A percentile compares a stretch with the other conserved stretches of the same genome.
These are phyloP conservation scores for Arthroderma sp. DNA, from an alignment of 2,329 filamentous ascomycete species.

Conservation along the genomic window DNA sequence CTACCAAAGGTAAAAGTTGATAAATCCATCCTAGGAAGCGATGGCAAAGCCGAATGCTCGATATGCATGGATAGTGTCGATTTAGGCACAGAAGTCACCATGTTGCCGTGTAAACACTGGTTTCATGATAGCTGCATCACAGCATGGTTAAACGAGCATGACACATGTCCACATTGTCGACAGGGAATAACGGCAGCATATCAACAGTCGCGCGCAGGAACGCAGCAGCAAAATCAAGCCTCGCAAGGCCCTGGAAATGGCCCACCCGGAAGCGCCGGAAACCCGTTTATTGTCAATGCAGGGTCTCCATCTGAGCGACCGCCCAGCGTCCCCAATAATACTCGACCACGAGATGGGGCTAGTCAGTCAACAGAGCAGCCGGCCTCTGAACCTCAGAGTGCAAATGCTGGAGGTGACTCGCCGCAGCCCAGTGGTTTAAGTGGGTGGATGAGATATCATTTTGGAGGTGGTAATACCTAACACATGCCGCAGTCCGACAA, in stretches of 20 bases:
- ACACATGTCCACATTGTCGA: slow-evolving; percentile 63
- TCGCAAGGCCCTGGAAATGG: not conserved
- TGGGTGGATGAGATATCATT: slow-evolving; percentile 15
- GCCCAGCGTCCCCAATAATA: not conserved
- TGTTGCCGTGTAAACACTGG: slow-evolving; percentile 83
- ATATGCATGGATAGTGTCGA: slow-evolving; percentile 86
- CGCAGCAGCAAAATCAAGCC: not conserved
- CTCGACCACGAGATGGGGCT: not conserved
- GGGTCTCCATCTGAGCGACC: not conserved
- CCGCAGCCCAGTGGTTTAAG: slow-evolving; percentile 4
- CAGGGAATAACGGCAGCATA: slow-evolving; percentile 23
- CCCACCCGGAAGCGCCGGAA: not conserved
- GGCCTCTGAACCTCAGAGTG: not conserved
- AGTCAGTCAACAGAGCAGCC: not conserved
- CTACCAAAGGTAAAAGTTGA: slow-evolving; percentile 62
- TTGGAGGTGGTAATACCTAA: slow-evolving; percentile 6
- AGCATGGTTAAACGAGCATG: slow-evolving; percentile 77
- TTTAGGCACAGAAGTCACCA: slow-evolving; percentile 59
- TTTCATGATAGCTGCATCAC: slow-evolving; percentile 76
- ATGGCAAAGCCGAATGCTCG: slow-evolving; percentile 66
- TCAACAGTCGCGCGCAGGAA: not conserved
- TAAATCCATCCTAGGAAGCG: slow-evolving; percentile 54
- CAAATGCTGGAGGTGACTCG: not conserved
- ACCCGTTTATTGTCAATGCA: slow-evolving; percentile 4
- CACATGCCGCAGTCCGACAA: not conserved